Evolutionary conservation across 1,284 basidiomycete genomes (phyloP).

Genomic region (Ceratobasidium papillatum): DNA sequence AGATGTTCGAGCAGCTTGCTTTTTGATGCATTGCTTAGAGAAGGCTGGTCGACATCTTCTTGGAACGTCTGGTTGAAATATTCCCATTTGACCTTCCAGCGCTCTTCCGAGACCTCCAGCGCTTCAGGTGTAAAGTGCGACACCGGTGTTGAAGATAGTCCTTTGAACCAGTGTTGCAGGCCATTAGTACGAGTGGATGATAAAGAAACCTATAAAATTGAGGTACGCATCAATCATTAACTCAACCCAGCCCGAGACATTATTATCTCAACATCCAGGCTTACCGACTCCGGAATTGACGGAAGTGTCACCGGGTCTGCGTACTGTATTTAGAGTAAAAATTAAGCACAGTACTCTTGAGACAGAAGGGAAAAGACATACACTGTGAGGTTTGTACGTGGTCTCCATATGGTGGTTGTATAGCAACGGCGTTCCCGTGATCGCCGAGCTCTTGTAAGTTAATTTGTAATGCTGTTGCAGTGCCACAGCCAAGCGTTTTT

Average conservation of each 20-base stretch:
- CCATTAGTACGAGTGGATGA: not conserved
- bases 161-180: slow-evolving; percentile 1
- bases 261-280: too few species aligned
- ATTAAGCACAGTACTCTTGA: not conserved
- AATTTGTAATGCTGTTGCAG: not conserved
- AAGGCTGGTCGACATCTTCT: not conserved
- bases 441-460: not conserved
- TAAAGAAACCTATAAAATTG: not conserved
- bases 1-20: not conserved
- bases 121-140: slow-evolving; percentile 7
- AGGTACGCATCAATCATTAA: not conserved
- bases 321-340: not conserved
- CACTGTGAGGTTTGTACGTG: slow-evolving; percentile 3
- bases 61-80: slow-evolving; percentile 17
- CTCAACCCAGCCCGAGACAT: too few species aligned
- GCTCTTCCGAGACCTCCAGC: not conserved
- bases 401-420: slow-evolving; percentile 3
- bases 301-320: not conserved
- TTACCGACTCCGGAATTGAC: not conserved
- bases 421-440: not conserved
- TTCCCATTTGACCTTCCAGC: slow-evolving; percentile 19
- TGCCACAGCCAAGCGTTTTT: not conserved
- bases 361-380: not conserved
- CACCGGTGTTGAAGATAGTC: not conserved
- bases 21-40: not conserved